Evolutionary conservation across 2,329 filamentous ascomycete genomes (phyloP).

Genomic region (Aspergillus brasiliensis): DNA sequence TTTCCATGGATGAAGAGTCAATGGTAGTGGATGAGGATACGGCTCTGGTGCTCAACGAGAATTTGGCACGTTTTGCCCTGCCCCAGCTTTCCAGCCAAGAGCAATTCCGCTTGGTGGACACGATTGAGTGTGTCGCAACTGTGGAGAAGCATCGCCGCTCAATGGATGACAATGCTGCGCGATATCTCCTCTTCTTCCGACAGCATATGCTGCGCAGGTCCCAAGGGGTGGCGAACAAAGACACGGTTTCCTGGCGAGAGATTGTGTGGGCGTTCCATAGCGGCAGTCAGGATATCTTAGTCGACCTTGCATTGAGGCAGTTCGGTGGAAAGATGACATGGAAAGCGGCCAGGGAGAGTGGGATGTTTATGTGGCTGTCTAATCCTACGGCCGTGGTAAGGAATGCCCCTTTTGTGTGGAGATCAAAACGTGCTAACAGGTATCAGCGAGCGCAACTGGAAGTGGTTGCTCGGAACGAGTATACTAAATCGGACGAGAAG

Average conservation of each 20-base stretch:
- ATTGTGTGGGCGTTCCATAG: conserved; percentile 51
- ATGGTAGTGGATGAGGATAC: conserved; percentile 71
- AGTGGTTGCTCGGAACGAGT: conserved; percentile 87
- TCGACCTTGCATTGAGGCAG: conserved; percentile 78
- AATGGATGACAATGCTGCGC: conserved; percentile 85
- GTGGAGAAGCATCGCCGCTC: conserved; percentile 86
- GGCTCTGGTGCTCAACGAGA: conserved; percentile 71
- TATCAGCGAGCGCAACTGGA: conserved; percentile 76
- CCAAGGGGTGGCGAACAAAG: conserved; percentile 60
- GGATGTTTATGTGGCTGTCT: conserved; percentile 92
- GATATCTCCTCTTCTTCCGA: conserved; percentile 85
- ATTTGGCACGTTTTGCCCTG: conserved; percentile 72
- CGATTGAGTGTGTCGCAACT: conserved; percentile 78
- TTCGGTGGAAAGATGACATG: conserved; percentile 79
- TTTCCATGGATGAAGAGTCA: conserved; percentile 56
- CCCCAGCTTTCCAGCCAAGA: conserved; percentile 81
- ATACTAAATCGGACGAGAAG: conserved; percentile 81
- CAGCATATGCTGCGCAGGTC: conserved; percentile 73
- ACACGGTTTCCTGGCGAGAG: conserved; percentile 61
- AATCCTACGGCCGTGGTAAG: conserved; percentile 75
- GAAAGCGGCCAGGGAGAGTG: conserved; percentile 81
- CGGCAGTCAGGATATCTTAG: conserved; percentile 77
- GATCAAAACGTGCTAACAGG: conserved; percentile 13
- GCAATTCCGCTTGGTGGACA: conserved; percentile 81
- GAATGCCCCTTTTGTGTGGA: conserved; percentile 9